Conservation (phyloP, 2,329 filamentous ascomycete genomes). For the Cladosporium oxysporum region DNA sequence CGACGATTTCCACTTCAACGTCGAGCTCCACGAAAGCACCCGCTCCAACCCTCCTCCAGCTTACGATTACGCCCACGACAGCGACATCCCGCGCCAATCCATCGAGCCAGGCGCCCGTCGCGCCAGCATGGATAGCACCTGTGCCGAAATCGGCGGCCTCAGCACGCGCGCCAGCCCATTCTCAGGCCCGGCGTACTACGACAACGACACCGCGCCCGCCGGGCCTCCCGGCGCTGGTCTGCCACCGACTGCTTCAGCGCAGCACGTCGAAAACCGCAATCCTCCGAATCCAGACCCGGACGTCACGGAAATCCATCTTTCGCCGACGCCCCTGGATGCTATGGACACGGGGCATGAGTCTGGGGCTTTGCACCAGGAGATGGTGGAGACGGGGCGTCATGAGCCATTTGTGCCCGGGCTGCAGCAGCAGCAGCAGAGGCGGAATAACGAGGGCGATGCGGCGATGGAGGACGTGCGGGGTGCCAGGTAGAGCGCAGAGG, state of each 20-base stretch:
- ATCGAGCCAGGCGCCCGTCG: conserved; percentile 19
- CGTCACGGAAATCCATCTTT: conserved; percentile 20
- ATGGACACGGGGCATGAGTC: conserved; percentile 10
- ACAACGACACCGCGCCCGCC: neutral
- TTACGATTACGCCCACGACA: conserved; percentile 15
- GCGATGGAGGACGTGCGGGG: conserved; percentile 13
- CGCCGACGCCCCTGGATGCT: conserved; percentile 9
- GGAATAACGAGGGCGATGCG: neutral
- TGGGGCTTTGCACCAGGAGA: conserved; percentile 25
- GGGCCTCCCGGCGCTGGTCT: neutral
- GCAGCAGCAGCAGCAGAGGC: neutral
- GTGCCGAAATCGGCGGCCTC: conserved; percentile 2
- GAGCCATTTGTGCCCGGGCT: conserved; percentile 15
- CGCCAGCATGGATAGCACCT: conserved; percentile 17
- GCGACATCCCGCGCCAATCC: conserved; percentile 17
- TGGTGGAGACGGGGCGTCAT: conserved; percentile 28
- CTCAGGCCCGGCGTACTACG: conserved; percentile 3
- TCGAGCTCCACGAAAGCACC: conserved; percentile 24
- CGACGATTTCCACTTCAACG: conserved; percentile 31
- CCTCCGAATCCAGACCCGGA: conserved; percentile 5
- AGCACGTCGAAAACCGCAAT: conserved; percentile 4
- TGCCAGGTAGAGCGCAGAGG: neutral
- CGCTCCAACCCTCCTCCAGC: conserved; percentile 11
- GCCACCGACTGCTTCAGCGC: neutral
- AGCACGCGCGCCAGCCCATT: conserved; percentile 17